A percentile compares a stretch with the other conserved stretches of the same genome.
phyloP scores from a whole-genome alignment of 305 asterid species.

The Fraxinus dipetala region DNA sequence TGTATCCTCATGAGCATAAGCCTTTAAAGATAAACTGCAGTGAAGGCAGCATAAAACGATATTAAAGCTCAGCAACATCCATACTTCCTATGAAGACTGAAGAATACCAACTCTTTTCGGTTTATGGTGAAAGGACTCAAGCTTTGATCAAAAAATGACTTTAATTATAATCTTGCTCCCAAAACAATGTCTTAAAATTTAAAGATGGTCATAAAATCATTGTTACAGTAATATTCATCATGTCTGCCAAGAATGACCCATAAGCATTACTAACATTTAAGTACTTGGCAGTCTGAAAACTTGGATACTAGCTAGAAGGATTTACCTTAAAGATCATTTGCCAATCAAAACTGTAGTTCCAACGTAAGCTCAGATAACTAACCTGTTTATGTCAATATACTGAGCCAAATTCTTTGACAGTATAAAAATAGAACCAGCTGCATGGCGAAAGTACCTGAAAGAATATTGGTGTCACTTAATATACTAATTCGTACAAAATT shows the following conservation, averaged over 20 bases:
- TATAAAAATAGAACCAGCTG: constrained; percentile 63
- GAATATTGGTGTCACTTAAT: constrained; percentile 18
- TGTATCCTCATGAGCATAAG: constrained; percentile 77
- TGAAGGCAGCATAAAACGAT: constrained; percentile 8
- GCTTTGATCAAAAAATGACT: neutral
- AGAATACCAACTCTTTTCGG: neutral
- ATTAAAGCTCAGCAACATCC: neutral
- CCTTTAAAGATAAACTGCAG: constrained; percentile 77
- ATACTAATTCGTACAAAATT: constrained; percentile 5
- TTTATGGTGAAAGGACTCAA: neutral
- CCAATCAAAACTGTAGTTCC: neutral
- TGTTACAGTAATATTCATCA: neutral
- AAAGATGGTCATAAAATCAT: neutral
- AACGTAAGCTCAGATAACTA: constrained; percentile 12
- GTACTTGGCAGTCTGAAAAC: neutral
- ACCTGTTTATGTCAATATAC: constrained; percentile 84
- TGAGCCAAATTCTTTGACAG: constrained; percentile 75
- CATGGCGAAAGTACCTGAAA: constrained; percentile 93
- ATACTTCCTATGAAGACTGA: neutral
- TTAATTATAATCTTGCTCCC: neutral
- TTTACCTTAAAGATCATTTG: neutral
- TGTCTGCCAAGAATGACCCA: neutral
- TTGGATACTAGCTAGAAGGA: neutral
- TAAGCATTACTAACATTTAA: neutral
- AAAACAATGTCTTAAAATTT: neutral